Evolutionary conservation across 2,329 filamentous ascomycete genomes (phyloP).

Genomic region (Cyclaneusma minus): DNA sequence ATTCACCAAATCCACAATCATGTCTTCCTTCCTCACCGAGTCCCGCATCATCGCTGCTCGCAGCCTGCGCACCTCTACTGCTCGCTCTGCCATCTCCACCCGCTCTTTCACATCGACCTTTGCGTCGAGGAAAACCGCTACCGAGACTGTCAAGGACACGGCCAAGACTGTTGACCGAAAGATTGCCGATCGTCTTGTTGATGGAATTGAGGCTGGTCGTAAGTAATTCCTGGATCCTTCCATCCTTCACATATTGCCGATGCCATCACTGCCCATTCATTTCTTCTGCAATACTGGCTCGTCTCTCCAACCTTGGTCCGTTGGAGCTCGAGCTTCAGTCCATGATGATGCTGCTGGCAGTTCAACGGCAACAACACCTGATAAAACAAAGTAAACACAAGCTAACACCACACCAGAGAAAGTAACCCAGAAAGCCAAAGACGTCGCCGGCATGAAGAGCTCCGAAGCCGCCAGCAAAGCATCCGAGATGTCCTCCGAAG

Average conservation of each 20-base stretch:
- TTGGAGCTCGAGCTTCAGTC: too few relatives aligned
- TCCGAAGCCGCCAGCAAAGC: constrained; percentile 3
- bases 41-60: too few relatives aligned
- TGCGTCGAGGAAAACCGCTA: constrained; percentile 29
- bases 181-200: constrained; percentile 44
- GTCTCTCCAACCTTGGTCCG: too few relatives aligned
- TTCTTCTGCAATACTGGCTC: too few relatives aligned
- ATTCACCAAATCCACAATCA: too few relatives aligned
- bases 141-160: constrained; percentile 41
- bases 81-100: too few relatives aligned
- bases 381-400: constrained; percentile 9
- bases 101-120: constrained; percentile 35
- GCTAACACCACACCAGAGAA: constrained; percentile 22
- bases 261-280: too few relatives aligned
- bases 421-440: constrained; percentile 31
- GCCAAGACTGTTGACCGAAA: constrained; percentile 42
- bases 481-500: constrained; percentile 22
- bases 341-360: too few relatives aligned
- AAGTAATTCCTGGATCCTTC: constrained; percentile 13
- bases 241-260: background rate
- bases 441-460: constrained; percentile 20
- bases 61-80: too few relatives aligned
- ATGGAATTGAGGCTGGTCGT: constrained; percentile 44
- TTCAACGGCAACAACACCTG: background rate
- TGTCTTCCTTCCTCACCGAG: too few relatives aligned